phyloP scores from a whole-genome alignment of 345 rosid genomes.

The Triadica sebifera region DNA sequence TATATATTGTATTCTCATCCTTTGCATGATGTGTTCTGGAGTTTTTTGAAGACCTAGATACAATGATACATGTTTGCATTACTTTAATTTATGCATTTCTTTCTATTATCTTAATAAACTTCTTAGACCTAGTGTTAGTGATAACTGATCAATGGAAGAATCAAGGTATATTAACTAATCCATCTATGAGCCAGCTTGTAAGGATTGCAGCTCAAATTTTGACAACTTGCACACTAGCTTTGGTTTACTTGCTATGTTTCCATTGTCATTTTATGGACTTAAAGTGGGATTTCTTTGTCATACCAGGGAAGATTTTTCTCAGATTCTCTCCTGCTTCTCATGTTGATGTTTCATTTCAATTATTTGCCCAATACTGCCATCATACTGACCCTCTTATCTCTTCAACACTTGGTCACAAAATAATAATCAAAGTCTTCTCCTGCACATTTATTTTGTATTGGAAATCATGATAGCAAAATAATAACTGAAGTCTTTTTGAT shows the following conservation, averaged over 20 bases:
- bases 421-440: neutral
- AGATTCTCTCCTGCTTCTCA: neutral
- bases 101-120: neutral
- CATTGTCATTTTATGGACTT: neutral
- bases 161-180: conserved; percentile 1
- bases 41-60: neutral
- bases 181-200: neutral
- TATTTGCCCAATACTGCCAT: neutral
- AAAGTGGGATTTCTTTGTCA: neutral
- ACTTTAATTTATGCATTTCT: neutral
- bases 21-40: neutral
- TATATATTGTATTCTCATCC: neutral
- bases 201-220: neutral
- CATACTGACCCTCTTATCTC: neutral
- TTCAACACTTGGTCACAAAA: neutral
- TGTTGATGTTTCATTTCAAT: neutral
- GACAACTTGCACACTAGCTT: neutral
- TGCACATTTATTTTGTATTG: neutral
- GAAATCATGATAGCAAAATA: too few species aligned
- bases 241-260: neutral
- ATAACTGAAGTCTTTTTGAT: neutral
- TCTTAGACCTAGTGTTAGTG: neutral
- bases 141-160: neutral
- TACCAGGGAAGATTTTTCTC: neutral
- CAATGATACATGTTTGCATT: neutral